Conservation (phyloP, 1,284 basidiomycete species). For the Porogramme epimiltina region DNA sequence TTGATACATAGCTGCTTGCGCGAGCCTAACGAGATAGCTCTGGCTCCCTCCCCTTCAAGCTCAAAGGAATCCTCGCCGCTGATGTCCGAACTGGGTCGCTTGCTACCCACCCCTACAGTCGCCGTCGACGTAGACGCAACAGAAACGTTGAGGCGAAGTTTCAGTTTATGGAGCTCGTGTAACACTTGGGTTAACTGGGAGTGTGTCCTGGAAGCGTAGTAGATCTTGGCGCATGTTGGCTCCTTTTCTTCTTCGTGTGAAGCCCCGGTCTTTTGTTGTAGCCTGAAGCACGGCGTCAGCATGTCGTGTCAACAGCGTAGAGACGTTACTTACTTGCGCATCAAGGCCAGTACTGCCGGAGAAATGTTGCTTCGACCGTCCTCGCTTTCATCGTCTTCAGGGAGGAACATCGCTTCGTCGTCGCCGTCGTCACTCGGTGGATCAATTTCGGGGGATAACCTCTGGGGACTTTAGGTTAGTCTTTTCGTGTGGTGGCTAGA, state of each 20-base stretch:
- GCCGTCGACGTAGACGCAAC: constrained; percentile 1
- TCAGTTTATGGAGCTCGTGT: constrained; percentile 80
- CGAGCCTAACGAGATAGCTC: constrained; percentile 86
- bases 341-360: constrained; percentile 78
- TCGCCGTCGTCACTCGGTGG: constrained; percentile 18
- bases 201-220: constrained; percentile 94
- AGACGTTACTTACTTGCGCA: constrained; percentile 64
- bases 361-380: constrained; percentile 33
- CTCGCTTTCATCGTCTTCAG: constrained; percentile 35
- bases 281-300: not conserved
- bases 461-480: not conserved
- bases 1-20: constrained; percentile 95
- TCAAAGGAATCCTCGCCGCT: constrained; percentile 7
- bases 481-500: no score
- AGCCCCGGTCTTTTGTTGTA: not conserved
- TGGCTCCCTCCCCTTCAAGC: constrained; percentile 39
- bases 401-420: constrained; percentile 65
- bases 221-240: constrained; percentile 79
- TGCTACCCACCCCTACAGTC: no score
- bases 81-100: no score
- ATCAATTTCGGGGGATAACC: constrained; percentile 2
- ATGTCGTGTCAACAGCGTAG: not conserved
- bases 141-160: constrained; percentile 37
- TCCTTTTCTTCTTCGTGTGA: constrained; percentile 42
- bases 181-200: constrained; percentile 93